These are phyloP conservation scores for Globisporangium middletonii DNA, from an alignment of 352 stramenopile species.

Conservation along the genomic window DNA sequence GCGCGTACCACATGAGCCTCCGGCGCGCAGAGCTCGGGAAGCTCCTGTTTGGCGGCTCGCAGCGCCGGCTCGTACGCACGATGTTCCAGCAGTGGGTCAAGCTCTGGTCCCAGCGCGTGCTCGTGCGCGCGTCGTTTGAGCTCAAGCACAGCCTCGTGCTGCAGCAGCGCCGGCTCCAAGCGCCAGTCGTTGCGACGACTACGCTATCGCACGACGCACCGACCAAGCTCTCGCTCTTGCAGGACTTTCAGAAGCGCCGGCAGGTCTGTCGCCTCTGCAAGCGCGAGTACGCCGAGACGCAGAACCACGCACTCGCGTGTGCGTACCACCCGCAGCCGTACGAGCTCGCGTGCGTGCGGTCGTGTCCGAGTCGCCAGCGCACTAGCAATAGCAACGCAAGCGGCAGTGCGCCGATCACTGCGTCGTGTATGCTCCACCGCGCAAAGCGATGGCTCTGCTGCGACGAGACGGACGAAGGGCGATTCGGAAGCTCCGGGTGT, in stretches of 20 bases:
- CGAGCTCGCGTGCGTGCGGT: conserved; percentile 54
- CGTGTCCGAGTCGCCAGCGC: conserved; percentile 36
- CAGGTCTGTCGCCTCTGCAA: conserved; percentile 57
- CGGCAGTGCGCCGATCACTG: conserved; percentile 6
- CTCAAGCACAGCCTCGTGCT: conserved; percentile 57
- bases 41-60: conserved; percentile 40
- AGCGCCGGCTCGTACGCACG: conserved; percentile 28
- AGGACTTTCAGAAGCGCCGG: conserved; percentile 50
- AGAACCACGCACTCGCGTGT: conserved; percentile 64
- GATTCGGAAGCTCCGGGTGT: conserved; percentile 60
- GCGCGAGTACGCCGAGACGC: conserved; percentile 58
- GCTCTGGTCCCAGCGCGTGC: conserved; percentile 45
- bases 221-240: conserved; percentile 45
- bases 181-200: background rate
- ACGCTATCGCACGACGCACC: background rate
- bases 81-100: conserved; percentile 60
- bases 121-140: conserved; percentile 57
- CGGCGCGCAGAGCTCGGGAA: conserved; percentile 41
- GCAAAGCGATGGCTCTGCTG: conserved; percentile 69
- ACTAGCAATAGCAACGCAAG: background rate
- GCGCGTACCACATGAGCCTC: conserved; percentile 36
- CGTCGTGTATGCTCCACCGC: conserved; percentile 67
- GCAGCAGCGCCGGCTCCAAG: conserved; percentile 40
- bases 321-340: conserved; percentile 56
- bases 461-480: conserved; percentile 63